Conservation (phyloP, 306 rosid species). For the Lotus japonicus region DNA sequence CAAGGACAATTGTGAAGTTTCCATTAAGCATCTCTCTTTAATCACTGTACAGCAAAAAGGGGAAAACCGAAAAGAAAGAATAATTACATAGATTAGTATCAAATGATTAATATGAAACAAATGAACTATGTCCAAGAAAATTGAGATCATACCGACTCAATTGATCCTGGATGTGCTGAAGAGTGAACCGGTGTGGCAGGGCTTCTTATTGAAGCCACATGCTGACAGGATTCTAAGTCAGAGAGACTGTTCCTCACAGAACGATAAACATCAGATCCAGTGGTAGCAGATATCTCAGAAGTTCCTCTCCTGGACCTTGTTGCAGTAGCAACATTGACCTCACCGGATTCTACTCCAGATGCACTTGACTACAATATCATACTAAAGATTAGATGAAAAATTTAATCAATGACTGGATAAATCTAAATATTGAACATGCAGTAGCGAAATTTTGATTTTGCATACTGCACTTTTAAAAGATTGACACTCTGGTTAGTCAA, state of each 20-base stretch:
- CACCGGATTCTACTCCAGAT: slow-evolving; percentile 13
- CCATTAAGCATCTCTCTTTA: slow-evolving; percentile 7
- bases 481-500: not conserved
- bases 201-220: not conserved
- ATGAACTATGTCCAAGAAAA: no score
- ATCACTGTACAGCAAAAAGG: slow-evolving; percentile 18
- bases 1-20: slow-evolving; percentile 26
- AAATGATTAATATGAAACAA: not conserved
- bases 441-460: not conserved
- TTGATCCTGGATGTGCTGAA: no score
- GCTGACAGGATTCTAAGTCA: slow-evolving; percentile 12
- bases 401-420: not conserved
- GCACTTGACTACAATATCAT: slow-evolving; percentile 11
- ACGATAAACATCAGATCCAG: not conserved
- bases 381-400: not conserved
- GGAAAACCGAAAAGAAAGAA: not conserved
- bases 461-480: not conserved
- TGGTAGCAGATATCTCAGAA: not conserved
- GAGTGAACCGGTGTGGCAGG: not conserved
- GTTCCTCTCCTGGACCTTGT: not conserved
- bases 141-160: no score
- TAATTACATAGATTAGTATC: not conserved
- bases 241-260: slow-evolving; percentile 8
- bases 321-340: not conserved
- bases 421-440: not conserved